Evolutionary conservation across 805 yeast species (phyloP).

Genomic region (Torulaspora gathmanii): DNA sequence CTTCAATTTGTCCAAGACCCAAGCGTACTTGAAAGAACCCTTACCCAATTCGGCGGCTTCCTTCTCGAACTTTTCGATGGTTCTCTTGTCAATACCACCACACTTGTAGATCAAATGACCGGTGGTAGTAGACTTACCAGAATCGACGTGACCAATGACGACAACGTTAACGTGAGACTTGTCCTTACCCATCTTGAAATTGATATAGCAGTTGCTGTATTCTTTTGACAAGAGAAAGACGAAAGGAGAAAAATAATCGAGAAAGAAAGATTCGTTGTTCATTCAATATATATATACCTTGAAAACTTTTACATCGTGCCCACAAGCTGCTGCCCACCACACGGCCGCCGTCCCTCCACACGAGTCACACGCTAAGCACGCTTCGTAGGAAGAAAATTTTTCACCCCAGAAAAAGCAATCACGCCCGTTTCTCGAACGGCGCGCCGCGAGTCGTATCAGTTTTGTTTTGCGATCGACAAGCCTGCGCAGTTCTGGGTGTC

Average conservation of each 20-base stretch:
- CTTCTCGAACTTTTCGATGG: conserved; percentile 96
- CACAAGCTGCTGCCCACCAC: conserved; percentile 4
- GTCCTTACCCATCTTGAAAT: conserved; percentile 70
- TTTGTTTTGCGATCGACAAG: no score
- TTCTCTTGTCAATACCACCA: conserved; percentile 99
- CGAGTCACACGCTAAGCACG: background rate
- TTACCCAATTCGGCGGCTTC: conserved; percentile 97
- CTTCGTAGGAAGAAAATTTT: no score
- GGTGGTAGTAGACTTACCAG: conserved; percentile 98
- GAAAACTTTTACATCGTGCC: background rate
- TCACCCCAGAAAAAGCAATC: no score
- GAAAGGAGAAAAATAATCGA: background rate
- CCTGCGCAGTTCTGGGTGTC: no score
- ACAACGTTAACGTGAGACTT: conserved; percentile 99
- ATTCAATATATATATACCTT: conserved; percentile 9
- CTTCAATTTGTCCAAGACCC: conserved; percentile 94
- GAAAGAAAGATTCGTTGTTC: conserved; percentile 5
- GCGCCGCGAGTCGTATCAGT: no score
- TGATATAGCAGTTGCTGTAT: conserved; percentile 16
- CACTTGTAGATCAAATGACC: conserved; percentile 99
- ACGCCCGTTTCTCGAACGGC: background rate
- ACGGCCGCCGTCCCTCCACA: conserved; percentile 3
- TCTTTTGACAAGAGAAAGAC: background rate
- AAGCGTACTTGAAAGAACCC: conserved; percentile 97
- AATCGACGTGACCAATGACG: conserved; percentile 99